Conservation (phyloP, 768 basidiomycete genomes). For the Crucibulum laeve region DNA sequence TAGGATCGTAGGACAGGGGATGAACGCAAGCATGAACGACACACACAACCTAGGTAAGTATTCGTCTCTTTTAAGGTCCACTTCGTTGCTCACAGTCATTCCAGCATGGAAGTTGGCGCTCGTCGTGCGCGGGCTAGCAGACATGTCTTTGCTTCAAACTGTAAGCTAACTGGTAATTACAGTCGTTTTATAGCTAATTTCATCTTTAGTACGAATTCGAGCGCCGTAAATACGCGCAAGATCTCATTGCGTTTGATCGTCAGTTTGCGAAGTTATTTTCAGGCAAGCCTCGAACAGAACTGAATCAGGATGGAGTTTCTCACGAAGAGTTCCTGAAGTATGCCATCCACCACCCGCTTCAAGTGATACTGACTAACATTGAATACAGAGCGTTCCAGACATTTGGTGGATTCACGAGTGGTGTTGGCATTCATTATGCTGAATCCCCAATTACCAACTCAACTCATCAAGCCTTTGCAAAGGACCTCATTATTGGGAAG, state of each 20-base stretch:
- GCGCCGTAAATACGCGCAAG: conserved; percentile 63
- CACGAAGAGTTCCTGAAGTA: conserved; percentile 48
- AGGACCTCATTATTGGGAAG: conserved; percentile 42
- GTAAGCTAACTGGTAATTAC: conserved; percentile 24
- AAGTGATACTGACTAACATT: background rate
- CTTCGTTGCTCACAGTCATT: background rate
- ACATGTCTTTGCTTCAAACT: conserved; percentile 43
- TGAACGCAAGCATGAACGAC: conserved; percentile 78
- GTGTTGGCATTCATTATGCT: conserved; percentile 49
- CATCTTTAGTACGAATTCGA: conserved; percentile 61
- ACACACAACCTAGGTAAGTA: conserved; percentile 60
- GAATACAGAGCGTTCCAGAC: conserved; percentile 40
- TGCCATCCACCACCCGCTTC: conserved; percentile 4
- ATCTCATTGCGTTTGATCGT: conserved; percentile 70
- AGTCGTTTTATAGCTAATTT: background rate
- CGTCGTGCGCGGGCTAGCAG: conserved; percentile 52
- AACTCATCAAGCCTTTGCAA: conserved; percentile 31
- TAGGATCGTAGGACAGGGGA: conserved; percentile 52
- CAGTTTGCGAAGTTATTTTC: conserved; percentile 65
- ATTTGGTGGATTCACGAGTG: conserved; percentile 51
- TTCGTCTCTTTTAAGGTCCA: background rate
- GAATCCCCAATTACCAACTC: conserved; percentile 40
- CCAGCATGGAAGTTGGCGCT: conserved; percentile 59
- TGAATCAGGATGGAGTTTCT: conserved; percentile 44
- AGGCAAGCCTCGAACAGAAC: conserved; percentile 52